A percentile compares a stretch with the other conserved stretches of the same genome.
phyloP scores from a whole-genome alignment of 2,329 filamentous ascomycete genomes.

The Pleoardoris graminearum region DNA sequence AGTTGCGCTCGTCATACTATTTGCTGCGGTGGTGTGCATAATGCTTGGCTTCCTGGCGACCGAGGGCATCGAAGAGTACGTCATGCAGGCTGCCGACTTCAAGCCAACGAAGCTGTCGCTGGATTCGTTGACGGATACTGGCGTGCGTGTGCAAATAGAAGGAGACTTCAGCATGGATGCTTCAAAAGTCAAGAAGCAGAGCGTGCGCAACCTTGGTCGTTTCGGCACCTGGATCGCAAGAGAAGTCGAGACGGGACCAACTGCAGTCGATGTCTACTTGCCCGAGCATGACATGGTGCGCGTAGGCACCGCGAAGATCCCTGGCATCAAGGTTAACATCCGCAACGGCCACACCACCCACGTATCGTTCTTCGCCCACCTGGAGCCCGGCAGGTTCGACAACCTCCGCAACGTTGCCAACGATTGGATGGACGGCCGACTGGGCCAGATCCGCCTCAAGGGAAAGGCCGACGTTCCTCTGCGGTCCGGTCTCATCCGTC shows the following conservation, averaged over 20 bases:
- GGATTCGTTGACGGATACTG: conserved; percentile 77
- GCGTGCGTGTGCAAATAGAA: conserved; percentile 77
- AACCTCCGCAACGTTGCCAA: conserved; percentile 79
- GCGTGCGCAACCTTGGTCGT: conserved; percentile 74
- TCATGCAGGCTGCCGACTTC: conserved; percentile 78
- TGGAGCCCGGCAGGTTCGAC: conserved; percentile 75
- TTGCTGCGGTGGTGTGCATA: conserved; percentile 65
- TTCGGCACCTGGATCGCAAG: conserved; percentile 79
- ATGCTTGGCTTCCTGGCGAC: conserved; percentile 86
- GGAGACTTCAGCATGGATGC: conserved; percentile 83
- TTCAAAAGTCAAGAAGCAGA: conserved; percentile 69
- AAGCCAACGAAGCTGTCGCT: conserved; percentile 83
- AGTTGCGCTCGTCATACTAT: conserved; percentile 71
- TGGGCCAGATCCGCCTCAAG: conserved; percentile 70
- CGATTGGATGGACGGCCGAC: conserved; percentile 81
- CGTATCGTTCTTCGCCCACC: conserved; percentile 76
- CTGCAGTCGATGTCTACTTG: conserved; percentile 74
- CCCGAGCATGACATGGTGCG: conserved; percentile 80
- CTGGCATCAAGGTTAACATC: conserved; percentile 74
- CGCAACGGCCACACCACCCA: conserved; percentile 75
- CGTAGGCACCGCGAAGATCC: conserved; percentile 75
- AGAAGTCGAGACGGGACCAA: conserved; percentile 73
- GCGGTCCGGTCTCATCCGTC: conserved; percentile 75
- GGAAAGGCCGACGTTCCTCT: conserved; percentile 74
- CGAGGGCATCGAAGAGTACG: conserved; percentile 80